Percentiles rank a stretch among this genome's conserved stretches.
phyloP scores from a whole-genome alignment of 192 early-diverging fungal species.

The Backusella macrospora region DNA sequence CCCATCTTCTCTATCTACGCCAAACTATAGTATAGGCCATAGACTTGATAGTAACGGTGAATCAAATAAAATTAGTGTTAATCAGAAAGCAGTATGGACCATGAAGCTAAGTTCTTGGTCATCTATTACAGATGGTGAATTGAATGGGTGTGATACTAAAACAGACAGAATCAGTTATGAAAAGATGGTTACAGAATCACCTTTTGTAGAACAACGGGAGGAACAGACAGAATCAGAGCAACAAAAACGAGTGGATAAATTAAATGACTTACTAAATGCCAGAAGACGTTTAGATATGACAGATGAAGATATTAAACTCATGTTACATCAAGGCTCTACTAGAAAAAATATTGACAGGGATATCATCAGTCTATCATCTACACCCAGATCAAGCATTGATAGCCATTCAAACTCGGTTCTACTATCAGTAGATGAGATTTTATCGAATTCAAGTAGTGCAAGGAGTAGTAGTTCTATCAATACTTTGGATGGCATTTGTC shows the following conservation, averaged over 20 bases:
- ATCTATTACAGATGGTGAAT: slow-evolving; percentile 6
- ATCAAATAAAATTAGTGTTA: slow-evolving; percentile 5
- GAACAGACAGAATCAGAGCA: neutral
- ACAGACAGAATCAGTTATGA: neutral
- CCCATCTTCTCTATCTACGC: neutral
- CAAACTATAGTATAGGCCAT: neutral
- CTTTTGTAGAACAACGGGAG: neutral
- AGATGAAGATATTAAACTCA: neutral
- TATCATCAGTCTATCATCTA: neutral
- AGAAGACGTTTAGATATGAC: neutral
- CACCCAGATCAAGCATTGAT: neutral
- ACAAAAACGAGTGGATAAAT: neutral
- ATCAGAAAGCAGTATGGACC: slow-evolving; percentile 26
- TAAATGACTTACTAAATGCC: neutral
- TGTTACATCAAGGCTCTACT: neutral
- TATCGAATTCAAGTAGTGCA: neutral
- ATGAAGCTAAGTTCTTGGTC: slow-evolving; percentile 3
- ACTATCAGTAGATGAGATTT: neutral
- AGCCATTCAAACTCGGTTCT: neutral
- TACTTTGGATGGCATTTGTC: neutral
- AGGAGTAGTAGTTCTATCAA: neutral
- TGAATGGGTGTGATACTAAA: neutral
- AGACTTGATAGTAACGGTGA: neutral
- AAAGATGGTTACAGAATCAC: neutral
- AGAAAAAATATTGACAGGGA: neutral